Base-by-base conservation (phyloP, 768 basidiomycete species). In the Hydnomerulius pinastri region DNA sequence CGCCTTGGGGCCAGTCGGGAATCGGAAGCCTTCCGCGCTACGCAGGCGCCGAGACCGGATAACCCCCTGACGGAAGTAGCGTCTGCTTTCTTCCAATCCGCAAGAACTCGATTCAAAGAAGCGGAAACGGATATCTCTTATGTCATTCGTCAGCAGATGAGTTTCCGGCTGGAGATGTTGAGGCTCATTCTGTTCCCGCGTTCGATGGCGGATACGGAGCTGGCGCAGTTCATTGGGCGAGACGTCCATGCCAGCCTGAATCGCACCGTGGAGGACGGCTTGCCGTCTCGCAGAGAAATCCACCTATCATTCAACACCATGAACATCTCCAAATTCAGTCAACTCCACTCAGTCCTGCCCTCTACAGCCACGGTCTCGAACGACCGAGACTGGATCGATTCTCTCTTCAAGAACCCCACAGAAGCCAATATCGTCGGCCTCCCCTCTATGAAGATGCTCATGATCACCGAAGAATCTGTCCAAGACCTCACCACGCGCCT, bases 61-160 rank as follows among this genome's bases (percentile, higher is more conserved):
- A 92, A 91, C 55, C 85, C 91, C 2, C 72, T 94, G 13, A 90
- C 89, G 2, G 82, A 87, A 11, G 90, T 93, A n/a, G 91, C 92
- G 2, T 83, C 88, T 54, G 88, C 90, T 25, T 89, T 92, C 82
- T 67, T 93, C 32, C 74, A 79, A 47, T 87, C 89, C 0, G 87
- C 91, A 23, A 79, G 83, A 35, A 82, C 73, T 36, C 80, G 83
- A 18, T 80, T 91, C 67, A 85, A 80, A 56, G 89, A 90, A 67
- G 75, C 77, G 12, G 87, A 86, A 50, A 67, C 71, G 8, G 78
- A 73, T 1, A 66, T 87, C 7, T 78, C 79, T 5, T 84, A 85
- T 54, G 69, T 79, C 13, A 81, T 94, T 53, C 73, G 77, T 43
- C 89, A 92, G 63, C 80, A 83, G 50, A 85, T 94, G 78, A 83